Base-by-base conservation (phyloP, 2,329 filamentous ascomycete species). In the Pyrenochaeta sp. region DNA sequence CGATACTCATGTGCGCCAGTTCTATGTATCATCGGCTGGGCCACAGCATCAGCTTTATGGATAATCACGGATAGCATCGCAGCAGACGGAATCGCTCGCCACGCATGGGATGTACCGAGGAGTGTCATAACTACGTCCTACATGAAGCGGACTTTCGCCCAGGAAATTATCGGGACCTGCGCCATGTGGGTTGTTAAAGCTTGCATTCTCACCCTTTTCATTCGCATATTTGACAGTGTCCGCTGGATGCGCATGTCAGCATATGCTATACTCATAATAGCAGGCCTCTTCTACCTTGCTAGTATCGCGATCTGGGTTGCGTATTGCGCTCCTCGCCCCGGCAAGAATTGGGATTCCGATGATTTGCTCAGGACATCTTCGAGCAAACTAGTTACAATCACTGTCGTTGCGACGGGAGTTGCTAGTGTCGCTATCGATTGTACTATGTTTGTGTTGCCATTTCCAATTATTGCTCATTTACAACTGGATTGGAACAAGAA, bases 201-300 rank as follows among this genome's bases (percentile, higher is more conserved):
- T 7, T 39, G 49, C 12, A 49, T 56, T 21, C 45, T 53, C 20
- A 35, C 49, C 7, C 41, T 56, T 1, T 56, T 53, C 21, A 49
- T 53, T 39, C 54, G 54, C 15, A 31, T 56, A 2, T 56, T 56
- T 30, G 54, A 49, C 17, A 45, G 30, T 11, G 33, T 49, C n/a
- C 36, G 27, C 5, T 56, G 54, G 54, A 31, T 56, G 17, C 32
- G 45, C 39, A 32, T 32, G 4, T 43, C 41, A 9, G 32, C 32
- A n/a, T 54, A 43, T 10, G 12, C 41, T 12, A 36, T 33, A 41
- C 50, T 55, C 15, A 21, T 32, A 9, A 17, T 43, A 4, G 31
- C 43, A 27, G 47, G 41, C 6, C 21, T 50, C 2, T 42, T 55
- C 20, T 51, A 50, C 32, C 17, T 48, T 7, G 27, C 32, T 4